A percentile compares a stretch with the other conserved stretches of the same genome.
Evolutionary conservation across 2,329 filamentous ascomycete species (phyloP).

Genomic region (Colletotrichum camelliae): DNA sequence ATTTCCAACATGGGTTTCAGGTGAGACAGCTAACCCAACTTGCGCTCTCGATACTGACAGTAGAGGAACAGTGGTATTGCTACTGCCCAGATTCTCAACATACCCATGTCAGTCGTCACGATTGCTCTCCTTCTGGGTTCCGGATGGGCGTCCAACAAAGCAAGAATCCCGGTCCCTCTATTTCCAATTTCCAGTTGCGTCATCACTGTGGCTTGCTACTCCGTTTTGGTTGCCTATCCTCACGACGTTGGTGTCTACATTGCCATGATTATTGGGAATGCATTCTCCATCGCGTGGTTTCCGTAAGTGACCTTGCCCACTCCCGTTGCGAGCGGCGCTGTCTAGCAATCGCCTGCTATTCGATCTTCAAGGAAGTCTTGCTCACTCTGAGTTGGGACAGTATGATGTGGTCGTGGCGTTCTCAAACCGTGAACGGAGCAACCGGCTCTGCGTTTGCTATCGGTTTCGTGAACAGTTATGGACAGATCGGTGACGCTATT

Average conservation of each 20-base stretch:
- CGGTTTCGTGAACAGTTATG: background rate
- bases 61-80: background rate
- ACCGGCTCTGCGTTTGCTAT: background rate
- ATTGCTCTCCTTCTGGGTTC: background rate
- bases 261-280: background rate
- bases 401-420: background rate
- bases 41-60: background rate
- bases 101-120: background rate
- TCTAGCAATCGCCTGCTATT: background rate
- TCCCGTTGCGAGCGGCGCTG: background rate
- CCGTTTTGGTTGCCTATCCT: background rate
- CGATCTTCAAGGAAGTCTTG: rapidly evolving
- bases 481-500: background rate
- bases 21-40: background rate
- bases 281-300: background rate
- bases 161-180: background rate
- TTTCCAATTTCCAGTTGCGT: background rate
- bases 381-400: background rate
- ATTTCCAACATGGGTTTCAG: background rate
- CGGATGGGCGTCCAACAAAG: background rate
- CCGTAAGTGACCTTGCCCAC: background rate
- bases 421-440: background rate
- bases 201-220: background rate
- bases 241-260: background rate
- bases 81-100: background rate